Evolutionary conservation across 2,329 filamentous ascomycete genomes (phyloP), one percentile per base, ranked within the genome.

Genomic region (Colletotrichum sp.): DNA sequence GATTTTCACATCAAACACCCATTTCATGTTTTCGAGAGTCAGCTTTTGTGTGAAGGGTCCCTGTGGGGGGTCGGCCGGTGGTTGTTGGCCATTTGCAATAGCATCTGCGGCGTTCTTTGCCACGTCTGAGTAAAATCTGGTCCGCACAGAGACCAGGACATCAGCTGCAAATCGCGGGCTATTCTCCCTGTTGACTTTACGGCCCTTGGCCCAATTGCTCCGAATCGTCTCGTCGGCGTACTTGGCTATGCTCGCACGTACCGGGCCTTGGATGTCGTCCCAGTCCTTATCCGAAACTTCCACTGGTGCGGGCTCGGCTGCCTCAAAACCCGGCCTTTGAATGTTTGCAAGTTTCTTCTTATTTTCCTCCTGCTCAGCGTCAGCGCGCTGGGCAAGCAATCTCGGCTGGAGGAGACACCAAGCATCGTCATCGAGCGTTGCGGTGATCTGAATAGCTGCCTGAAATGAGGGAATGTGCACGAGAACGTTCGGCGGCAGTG

Each of bases 21-120:
- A 96, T 83, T 94, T 96, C 94, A 97, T 96, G 81, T 96, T 95
- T 81, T 96, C 95, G 79, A 97, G 85, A 2, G 93, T 94, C 68
- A 96, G 87, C 81, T 89, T 93, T 81, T 91, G 89, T 30, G 89
- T 91, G 79, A 88, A 90, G 8, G 90, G 88, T 0, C 88, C 90
- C 77, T 89, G 85, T 3, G 86, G 85, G 9, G 89, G 88, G 77
- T 93, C 91, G 12, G 82, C 71, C 32, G 83, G 80, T 6, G 87
- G 86, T 71, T 86, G 78, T 77, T 83, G 85, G 39, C 90, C 88
- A 68, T 88, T 86, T 52, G 87, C 87, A 13, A 84, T 84, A 28
- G 87, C 84, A 16, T 86, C 85, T 52, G 86, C 86, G 68, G 89
- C 88, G 68, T 92, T 88, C 78, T 91, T 89, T 57, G 88, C 85